Evolutionary conservation across 2,329 filamentous ascomycete species (phyloP).

Genomic region (Aspergillus aculeatus): DNA sequence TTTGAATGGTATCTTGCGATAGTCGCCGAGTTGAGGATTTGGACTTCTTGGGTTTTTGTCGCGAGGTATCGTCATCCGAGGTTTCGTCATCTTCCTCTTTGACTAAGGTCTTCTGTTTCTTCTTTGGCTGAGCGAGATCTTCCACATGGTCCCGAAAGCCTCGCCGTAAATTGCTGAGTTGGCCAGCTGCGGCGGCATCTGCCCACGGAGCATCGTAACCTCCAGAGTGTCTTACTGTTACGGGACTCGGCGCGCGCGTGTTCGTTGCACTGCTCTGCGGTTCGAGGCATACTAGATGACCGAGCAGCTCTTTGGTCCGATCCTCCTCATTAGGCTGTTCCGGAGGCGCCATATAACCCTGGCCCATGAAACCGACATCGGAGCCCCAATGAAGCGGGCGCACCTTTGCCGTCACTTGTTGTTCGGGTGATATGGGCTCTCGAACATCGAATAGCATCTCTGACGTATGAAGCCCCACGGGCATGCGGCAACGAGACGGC

Average conservation of each 20-base stretch:
- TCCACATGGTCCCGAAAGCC: slow-evolving; percentile 22
- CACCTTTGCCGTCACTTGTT: slow-evolving; percentile 41
- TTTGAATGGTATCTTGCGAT: slow-evolving; percentile 40
- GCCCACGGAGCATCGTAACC: slow-evolving; percentile 17
- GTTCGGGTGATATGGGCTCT: slow-evolving; percentile 34
- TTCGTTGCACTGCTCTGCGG: slow-evolving; percentile 58
- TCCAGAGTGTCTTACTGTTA: slow-evolving; percentile 36
- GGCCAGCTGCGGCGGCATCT: slow-evolving; percentile 10
- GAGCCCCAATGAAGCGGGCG: slow-evolving; percentile 63
- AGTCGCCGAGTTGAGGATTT: slow-evolving; percentile 43
- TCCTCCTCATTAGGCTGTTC: slow-evolving; percentile 60
- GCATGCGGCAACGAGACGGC: slow-evolving; percentile 22
- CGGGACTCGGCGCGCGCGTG: slow-evolving; percentile 60
- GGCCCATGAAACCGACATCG: slow-evolving; percentile 62
- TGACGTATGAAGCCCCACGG: slow-evolving; percentile 36
- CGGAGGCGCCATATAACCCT: slow-evolving; percentile 59
- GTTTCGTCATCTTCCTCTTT: slow-evolving; percentile 45
- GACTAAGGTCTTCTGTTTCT: slow-evolving; percentile 29
- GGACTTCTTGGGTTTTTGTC: slow-evolving; percentile 48
- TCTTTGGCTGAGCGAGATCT: slow-evolving; percentile 30
- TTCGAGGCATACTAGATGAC: slow-evolving; percentile 58
- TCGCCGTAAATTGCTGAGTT: slow-evolving; percentile 12
- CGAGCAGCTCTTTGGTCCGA: slow-evolving; percentile 56
- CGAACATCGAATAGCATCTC: slow-evolving; percentile 41
- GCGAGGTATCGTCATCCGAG: slow-evolving; percentile 35